Percentiles rank a stretch among this genome's conserved stretches.
Evolutionary conservation across 2,329 filamentous ascomycete genomes (phyloP).

Genomic region (Colletotrichum cereale): DNA sequence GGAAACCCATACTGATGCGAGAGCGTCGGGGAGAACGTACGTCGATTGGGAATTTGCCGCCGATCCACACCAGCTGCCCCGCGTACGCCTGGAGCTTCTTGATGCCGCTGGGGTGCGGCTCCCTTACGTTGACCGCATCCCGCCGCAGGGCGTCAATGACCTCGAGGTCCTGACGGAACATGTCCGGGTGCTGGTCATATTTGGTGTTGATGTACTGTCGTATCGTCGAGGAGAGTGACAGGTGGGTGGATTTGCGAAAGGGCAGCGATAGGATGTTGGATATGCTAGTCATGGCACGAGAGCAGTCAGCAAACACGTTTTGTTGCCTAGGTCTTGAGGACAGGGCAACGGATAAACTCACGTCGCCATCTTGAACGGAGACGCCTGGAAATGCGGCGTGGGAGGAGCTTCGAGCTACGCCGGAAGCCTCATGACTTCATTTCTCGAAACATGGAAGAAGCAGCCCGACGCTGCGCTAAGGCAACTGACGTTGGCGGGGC

Average conservation of each 20-base stretch:
- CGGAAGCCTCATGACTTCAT: slow-evolving; percentile 39
- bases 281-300: slow-evolving; percentile 42
- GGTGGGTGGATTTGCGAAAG: slow-evolving; percentile 85
- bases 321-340: too few species aligned
- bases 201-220: slow-evolving; percentile 96
- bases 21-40: slow-evolving; percentile 58
- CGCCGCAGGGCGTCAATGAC: slow-evolving; percentile 85
- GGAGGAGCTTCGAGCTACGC: slow-evolving; percentile 20
- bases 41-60: slow-evolving; percentile 96
- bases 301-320: not conserved
- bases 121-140: slow-evolving; percentile 89
- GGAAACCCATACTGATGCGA: not conserved
- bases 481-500: slow-evolving; percentile 41
- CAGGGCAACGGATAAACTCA: slow-evolving; percentile 34
- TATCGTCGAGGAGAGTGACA: slow-evolving; percentile 85
- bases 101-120: slow-evolving; percentile 88
- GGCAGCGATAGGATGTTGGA: slow-evolving; percentile 81
- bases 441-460: slow-evolving; percentile 27
- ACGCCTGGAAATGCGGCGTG: slow-evolving; percentile 7
- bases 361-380: slow-evolving; percentile 45
- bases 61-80: slow-evolving; percentile 92
- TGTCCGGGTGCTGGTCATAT: slow-evolving; percentile 98
- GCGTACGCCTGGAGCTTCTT: slow-evolving; percentile 92
- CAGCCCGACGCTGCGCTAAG: not conserved
- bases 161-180: slow-evolving; percentile 89